Base-by-base conservation (phyloP, 1,284 basidiomycete species). In the Irpex sp. region DNA sequence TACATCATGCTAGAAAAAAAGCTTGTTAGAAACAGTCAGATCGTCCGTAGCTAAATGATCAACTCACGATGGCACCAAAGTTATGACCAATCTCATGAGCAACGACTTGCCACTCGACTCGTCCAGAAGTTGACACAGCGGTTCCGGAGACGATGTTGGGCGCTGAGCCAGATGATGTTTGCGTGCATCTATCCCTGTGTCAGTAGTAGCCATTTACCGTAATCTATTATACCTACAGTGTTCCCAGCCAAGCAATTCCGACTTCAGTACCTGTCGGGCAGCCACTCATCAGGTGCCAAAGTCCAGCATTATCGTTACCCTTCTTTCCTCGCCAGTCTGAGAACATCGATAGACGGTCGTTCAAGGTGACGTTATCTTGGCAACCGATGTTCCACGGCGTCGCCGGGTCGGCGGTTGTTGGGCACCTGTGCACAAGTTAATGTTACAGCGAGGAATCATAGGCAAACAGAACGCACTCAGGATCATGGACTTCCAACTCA, bases 201-300 rank as follows among this genome's bases (percentile, higher is more conserved):
- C 58, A 37, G 51, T 17, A 34, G 37, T 11, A 15, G 40, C 56
- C 38, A n/a, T 59, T 58, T 54, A 55, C 59, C 9, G 40, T 9
- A 8, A 21, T 17, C 49, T 17, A 26, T 21, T 51, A 17, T n/a
- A 77, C 79, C 67, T 72, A 92, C 72, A 94, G 73, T 34, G 91
- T 92, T 17, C 85, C 91, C 1, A 95, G 83, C 94, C 94, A 97
- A 3, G 94, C 94, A 61, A 96, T 93, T 40, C 94, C 94, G 59
- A 96, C 92, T 77, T 96, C 93, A 8, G 86, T 84, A 48, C 91
- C 92, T 4, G 91, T 91, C 13, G 90, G 86, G 75, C 94, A 94
- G 17, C 90, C 90, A 66, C 90, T 94, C 88, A 96, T 91, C 11
- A 97, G 79, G 78, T 96, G 94, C 92, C 94, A 96, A 31, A 97